These are phyloP conservation scores for Trichoderma koningiopsis DNA, from an alignment of 2,329 filamentous ascomycete species.

Conservation along the genomic window DNA sequence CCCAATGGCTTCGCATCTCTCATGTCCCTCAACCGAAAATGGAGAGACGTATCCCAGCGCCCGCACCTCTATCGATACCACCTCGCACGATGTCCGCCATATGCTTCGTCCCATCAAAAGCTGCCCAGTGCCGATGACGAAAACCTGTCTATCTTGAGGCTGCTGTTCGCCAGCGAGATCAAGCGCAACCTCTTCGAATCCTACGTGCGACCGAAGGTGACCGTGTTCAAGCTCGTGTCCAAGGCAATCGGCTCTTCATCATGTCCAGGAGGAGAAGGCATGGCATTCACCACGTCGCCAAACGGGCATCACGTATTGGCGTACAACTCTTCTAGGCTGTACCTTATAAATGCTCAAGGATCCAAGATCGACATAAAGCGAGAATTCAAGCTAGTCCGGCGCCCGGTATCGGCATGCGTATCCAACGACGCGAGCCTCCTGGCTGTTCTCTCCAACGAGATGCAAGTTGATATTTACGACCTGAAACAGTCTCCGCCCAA, in stretches of 20 bases:
- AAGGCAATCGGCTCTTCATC: constrained; percentile 83
- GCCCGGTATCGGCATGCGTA: constrained; percentile 76
- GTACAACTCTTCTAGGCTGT: constrained; percentile 83
- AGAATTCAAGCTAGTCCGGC: constrained; percentile 77
- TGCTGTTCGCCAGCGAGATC: constrained; percentile 67
- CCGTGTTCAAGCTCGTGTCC: constrained; percentile 77
- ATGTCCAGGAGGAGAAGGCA: constrained; percentile 79
- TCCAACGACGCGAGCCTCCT: constrained; percentile 75
- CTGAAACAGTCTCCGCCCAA: constrained; percentile 65
- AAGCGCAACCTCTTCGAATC: constrained; percentile 78
- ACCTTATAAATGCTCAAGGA: constrained; percentile 70
- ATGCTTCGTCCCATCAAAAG: constrained; percentile 52
- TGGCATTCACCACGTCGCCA: constrained; percentile 80
- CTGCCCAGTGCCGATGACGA: constrained; percentile 45
- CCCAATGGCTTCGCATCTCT: constrained; percentile 68
- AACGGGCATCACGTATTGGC: constrained; percentile 74
- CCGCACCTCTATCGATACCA: constrained; percentile 65
- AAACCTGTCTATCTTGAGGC: constrained; percentile 62
- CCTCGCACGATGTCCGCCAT: constrained; percentile 62
- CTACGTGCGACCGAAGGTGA: constrained; percentile 70
- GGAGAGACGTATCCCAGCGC: constrained; percentile 65
- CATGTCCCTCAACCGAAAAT: constrained; percentile 65
- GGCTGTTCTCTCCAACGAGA: constrained; percentile 78
- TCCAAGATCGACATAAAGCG: constrained; percentile 65
- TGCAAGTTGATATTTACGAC: constrained; percentile 85